A percentile compares a stretch with the other conserved stretches of the same genome.
Evolutionary conservation across 257 asterid species (phyloP).

Genomic region (Eustoma russellianum): DNA sequence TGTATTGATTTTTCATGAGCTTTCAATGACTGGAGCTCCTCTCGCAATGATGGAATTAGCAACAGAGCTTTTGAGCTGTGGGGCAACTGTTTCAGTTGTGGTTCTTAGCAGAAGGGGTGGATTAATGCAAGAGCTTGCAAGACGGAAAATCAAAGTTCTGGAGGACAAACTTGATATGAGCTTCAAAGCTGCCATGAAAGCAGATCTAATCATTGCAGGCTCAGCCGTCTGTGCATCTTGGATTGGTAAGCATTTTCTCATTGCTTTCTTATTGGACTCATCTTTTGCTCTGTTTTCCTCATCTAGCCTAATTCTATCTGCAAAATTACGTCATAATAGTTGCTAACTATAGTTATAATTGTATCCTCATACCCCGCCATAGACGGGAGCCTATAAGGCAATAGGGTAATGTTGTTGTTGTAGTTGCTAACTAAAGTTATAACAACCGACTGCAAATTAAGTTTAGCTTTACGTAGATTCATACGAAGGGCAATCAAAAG

Average conservation of each 20-base stretch:
- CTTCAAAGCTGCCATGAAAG: conserved; percentile 90
- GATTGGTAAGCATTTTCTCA: conserved; percentile 58
- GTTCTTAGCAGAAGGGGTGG: conserved; percentile 84
- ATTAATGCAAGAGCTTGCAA: conserved; percentile 67
- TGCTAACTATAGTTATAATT: too few species aligned
- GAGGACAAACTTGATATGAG: conserved; percentile 70
- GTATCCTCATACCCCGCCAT: too few species aligned
- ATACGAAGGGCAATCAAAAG: too few species aligned
- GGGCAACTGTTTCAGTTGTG: conserved; percentile 77
- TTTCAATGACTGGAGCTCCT: conserved; percentile 98
- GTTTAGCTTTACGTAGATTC: too few species aligned
- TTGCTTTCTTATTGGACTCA: too few species aligned
- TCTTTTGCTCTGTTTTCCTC: too few species aligned
- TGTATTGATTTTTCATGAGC: conserved; percentile 85
- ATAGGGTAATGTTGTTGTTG: too few species aligned
- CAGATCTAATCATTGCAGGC: conserved; percentile 95
- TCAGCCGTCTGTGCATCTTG: conserved; percentile 93
- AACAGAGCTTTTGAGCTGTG: conserved; percentile 92
- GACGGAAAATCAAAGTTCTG: conserved; percentile 88
- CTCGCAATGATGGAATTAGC: conserved; percentile 99
- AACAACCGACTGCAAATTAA: too few species aligned
- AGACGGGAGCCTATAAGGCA: too few species aligned
- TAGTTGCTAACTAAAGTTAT: too few species aligned
- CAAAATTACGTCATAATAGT: too few species aligned
- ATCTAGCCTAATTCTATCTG: too few species aligned